Evolutionary conservation across 2,329 filamentous ascomycete genomes (phyloP), one percentile per base, ranked within the genome.

Genomic region (Colletotrichum sp.): DNA sequence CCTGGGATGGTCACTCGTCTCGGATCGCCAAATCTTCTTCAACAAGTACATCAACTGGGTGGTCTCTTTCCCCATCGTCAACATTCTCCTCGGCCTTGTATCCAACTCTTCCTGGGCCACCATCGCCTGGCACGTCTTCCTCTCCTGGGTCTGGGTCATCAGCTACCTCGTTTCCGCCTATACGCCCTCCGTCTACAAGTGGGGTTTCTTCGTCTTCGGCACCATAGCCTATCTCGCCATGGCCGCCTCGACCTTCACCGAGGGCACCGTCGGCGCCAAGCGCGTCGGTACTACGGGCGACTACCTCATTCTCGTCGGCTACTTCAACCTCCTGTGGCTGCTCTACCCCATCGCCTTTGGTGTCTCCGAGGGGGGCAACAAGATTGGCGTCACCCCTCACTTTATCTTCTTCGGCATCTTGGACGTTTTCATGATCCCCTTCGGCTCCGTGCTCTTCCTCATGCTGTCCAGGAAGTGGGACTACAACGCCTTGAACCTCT

Each of bases 201-300:
- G 90, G 90, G 90, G 90, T 8, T 92, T 90, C 85, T 91, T 84
- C 80, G 86, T 83, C 77, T 90, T 90, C 72, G 90, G 89, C 77
- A 88, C 87, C 16, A 76, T 87, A 18, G 87, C 88, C 52, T 89
- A 84, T 74, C 49, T 88, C 8, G 82, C 88, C 66, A 84, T 91
- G n/a, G 86, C 86, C 32, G 82, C 84, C 81, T 86, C 84, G 77
- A 89, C 87, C 3, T 78, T 90, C 34, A 78, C 81, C 66, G 81
- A 84, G 65, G 85, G 87, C 74, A 81, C 81, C 9, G 80, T 81
- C 49, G 81, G 83, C 2, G 87, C 88, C 15, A 79, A 78, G 52
- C 86, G 86, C 60, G 80, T 90, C 65, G 87, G 86, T 16, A 81
- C 88, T 75, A 78, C 79, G 57, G 79, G 86, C 60, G 86, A 91